phyloP scores from a whole-genome alignment of 805 yeast genomes.

The Metschnikowia anglica region DNA sequence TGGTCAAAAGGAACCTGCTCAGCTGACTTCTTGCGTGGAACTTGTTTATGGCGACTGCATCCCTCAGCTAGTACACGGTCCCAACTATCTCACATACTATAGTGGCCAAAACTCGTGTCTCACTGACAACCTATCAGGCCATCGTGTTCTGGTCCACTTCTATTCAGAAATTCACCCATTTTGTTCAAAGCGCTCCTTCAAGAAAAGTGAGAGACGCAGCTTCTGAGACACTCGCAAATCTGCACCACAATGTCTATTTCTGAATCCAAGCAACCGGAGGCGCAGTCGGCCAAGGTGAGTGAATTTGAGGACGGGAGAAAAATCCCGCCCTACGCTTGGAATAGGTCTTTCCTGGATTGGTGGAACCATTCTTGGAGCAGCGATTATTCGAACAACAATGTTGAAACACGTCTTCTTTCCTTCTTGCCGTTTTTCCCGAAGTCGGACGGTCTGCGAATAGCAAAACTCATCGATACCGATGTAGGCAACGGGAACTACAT shows the following conservation, averaged over 20 bases:
- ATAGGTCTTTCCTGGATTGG: conserved; percentile 19
- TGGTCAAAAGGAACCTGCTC: no score
- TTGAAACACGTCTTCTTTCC: conserved; percentile 48
- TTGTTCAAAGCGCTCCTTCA: no score
- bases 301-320: conserved; percentile 19
- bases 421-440: conserved; percentile 59
- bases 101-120: no score
- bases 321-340: conserved; percentile 19
- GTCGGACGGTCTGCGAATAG: conserved; percentile 46
- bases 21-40: no score
- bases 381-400: conserved; percentile 26
- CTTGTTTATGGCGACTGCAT: no score
- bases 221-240: neutral
- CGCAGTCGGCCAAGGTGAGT: conserved; percentile 7
- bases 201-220: no score
- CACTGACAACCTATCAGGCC: no score
- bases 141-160: no score
- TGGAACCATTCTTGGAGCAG: conserved; percentile 16
- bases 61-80: no score
- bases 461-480: conserved; percentile 52
- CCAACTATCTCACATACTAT: no score
- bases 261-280: neutral
- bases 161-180: no score
- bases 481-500: conserved; percentile 57
- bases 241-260: conserved; percentile 1